A percentile compares a stretch with the other conserved stretches of the same genome.
Conservation (phyloP, 345 rosid genomes). For the Salix brachista region DNA sequence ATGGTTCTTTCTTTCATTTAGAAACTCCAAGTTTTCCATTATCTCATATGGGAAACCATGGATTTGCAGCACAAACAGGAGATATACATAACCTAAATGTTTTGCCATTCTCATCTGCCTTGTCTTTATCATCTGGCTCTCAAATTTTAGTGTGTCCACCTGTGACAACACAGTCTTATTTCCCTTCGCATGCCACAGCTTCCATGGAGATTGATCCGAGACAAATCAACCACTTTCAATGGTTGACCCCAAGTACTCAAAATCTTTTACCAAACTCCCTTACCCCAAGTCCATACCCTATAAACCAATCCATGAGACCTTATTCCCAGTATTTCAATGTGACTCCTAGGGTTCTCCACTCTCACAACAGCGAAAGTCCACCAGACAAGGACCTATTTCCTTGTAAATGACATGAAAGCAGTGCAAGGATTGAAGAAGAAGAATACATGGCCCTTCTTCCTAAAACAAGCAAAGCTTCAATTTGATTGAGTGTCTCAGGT, state of each 20-base stretch:
- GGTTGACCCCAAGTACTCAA: slow-evolving; percentile 41
- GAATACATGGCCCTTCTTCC: neutral
- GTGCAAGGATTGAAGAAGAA: neutral
- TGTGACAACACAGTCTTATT: slow-evolving; percentile 14
- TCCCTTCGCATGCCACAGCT: slow-evolving; percentile 11
- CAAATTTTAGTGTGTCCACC: slow-evolving; percentile 45
- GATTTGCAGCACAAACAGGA: slow-evolving; percentile 26
- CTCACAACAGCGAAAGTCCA: slow-evolving; percentile 20
- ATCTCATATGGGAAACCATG: slow-evolving; percentile 33
- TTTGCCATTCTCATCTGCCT: slow-evolving; percentile 46
- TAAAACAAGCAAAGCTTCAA: slow-evolving; percentile 10
- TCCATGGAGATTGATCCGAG: slow-evolving; percentile 18
- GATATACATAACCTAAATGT: slow-evolving; percentile 36
- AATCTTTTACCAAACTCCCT: slow-evolving; percentile 13
- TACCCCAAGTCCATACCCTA: slow-evolving; percentile 13
- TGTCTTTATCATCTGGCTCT: slow-evolving; percentile 42
- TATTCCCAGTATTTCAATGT: slow-evolving; percentile 19
- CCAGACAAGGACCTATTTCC: slow-evolving; percentile 28
- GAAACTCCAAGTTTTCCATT: slow-evolving; percentile 42
- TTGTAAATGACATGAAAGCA: slow-evolving; percentile 19
- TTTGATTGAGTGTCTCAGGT: neutral
- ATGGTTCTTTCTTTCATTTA: slow-evolving; percentile 37
- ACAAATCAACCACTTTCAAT: slow-evolving; percentile 48
- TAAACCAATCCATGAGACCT: slow-evolving; percentile 27
- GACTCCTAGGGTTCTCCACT: slow-evolving; percentile 29